Base-by-base conservation (phyloP, 2,329 filamentous ascomycete species). In the Zopfia rhizophila region DNA sequence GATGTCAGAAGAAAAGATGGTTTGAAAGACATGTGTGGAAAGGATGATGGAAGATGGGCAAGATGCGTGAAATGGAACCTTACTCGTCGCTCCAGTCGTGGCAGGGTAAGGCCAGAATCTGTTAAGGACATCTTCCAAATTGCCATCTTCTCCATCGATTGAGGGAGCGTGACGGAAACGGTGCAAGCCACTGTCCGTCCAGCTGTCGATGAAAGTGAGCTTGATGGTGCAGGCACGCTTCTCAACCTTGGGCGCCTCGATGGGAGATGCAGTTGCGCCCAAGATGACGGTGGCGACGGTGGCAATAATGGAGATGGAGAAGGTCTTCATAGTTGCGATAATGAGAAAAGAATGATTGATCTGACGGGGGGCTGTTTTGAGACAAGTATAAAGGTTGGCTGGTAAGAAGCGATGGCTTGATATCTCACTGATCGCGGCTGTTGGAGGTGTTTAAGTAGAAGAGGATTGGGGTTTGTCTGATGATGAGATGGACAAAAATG, bases 221-320 rank as follows among this genome's bases (percentile, higher is more conserved):
- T 33, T 17, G 30, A 33, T 19, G 30, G 14, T 13, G 30, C 30
- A 33, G 30, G 18, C 30, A 18, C 30, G 30, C 12, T 13, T 16
- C 30, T 33, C 30, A 16, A 16, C 14, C 18, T 7, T 6, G 30
- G n/a, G 11, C 3, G 12, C n/a, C 3, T 16, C 7, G 5, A 19
- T 16, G n/a, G 30, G 16, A 5, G 30, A 16, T 17, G 13, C n/a
- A 12, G 30, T 10, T 16, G 30, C 18, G 30, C 10, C 11, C 16
- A 33, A 8, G 30, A 33, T 12, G 7, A 33, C 16, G 14, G 16
- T 19, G 30, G 22, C 10, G 14, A 33, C 30, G 13, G 30, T n/a
- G 13, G 30, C 13, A 12, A 3, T 33, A 19, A 33, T 33, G 13
- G 30, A 16, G 30, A 19, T 10, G 30, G 16, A 12, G 30, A 17